Evolutionary conservation across 1,139 yeast species (phyloP), one percentile per base, ranked within the genome.

Genomic region (Candida smagusa): DNA sequence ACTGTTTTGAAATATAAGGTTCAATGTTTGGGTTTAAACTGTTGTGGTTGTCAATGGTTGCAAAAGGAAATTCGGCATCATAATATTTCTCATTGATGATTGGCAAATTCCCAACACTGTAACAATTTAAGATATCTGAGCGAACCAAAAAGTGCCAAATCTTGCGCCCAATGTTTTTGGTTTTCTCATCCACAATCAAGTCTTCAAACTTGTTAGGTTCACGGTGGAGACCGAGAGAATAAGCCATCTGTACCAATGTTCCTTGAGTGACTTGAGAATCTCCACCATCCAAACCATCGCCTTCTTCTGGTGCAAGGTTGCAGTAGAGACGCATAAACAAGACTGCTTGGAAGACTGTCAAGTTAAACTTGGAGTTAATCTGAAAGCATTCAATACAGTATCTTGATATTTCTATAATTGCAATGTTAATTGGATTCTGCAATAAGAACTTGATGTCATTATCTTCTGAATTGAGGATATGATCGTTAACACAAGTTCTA

Each of bases 191-290:
- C 4, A 41, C 47, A 36, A 38, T 51, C 41, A 41, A 48, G 22
- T 54, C 66, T 12, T 58, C 63, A 26, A 60, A 62, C 24, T 48
- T 63, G 22, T 50, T 55, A 3, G 77, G 80, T 43, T 78, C 83
- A 34, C 81, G 58, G 53, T 79, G 73, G 22, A 79, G 48, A 0
- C 83, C 82, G 33, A 77, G 57, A 0, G 77, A 62, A 31, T 64
- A 61, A 0, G 76, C 81, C 60, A 71, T 65, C 42, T 73, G 76
- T 2, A 75, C 53, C 33, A 79, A 49, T 45, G 72, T 54, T 2
- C 77, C 75, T 9, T 65, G 58, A 36, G 65, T 64, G 0, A 70
- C 63, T 38, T 68, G 74, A 0, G 72, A 56, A 38, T 69, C 78
- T 7, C 77, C 74, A 26, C 78, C 81, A 42, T 74, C 77, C 3